These are phyloP conservation scores for Paramecium primaurelia DNA, from an alignment of 73 alveolate genomes.

Conservation along the genomic window DNA sequence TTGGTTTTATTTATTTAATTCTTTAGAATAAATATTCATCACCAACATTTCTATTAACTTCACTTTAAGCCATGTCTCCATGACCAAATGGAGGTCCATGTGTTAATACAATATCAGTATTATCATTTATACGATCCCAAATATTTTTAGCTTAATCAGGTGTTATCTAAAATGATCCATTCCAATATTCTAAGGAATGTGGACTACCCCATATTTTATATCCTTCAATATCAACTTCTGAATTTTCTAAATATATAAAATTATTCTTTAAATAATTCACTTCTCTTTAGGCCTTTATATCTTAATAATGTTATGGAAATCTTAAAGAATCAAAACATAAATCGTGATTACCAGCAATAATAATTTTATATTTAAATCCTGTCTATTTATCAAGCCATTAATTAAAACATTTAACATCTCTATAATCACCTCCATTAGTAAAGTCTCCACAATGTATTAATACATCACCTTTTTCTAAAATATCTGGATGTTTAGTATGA, in stretches of 20 bases:
- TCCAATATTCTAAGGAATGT: neutral
- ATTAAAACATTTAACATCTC: constrained; percentile 52
- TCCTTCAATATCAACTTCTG: neutral
- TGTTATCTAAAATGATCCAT: neutral
- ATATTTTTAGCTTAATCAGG: neutral
- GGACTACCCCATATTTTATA: neutral
- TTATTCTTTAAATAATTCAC: neutral
- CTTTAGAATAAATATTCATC: neutral
- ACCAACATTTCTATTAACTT: neutral
- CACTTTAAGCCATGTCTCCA: neutral
- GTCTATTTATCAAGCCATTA: constrained; percentile 38
- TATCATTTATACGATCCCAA: neutral
- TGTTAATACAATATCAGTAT: neutral
- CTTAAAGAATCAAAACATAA: constrained; percentile 47
- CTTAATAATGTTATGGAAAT: neutral
- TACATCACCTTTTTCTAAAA: constrained; percentile 55
- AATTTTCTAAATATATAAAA: neutral
- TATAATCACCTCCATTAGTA: constrained; percentile 55
- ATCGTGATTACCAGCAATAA: constrained; percentile 74
- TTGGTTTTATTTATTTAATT: neutral
- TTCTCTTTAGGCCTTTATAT: neutral
- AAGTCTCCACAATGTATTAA: constrained; percentile 50
- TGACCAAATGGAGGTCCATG: constrained; percentile 29
- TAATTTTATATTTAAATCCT: constrained; percentile 55
- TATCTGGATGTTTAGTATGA: neutral